phyloP scores from a whole-genome alignment of 148 eudicot species.

The Cornus florida region DNA sequence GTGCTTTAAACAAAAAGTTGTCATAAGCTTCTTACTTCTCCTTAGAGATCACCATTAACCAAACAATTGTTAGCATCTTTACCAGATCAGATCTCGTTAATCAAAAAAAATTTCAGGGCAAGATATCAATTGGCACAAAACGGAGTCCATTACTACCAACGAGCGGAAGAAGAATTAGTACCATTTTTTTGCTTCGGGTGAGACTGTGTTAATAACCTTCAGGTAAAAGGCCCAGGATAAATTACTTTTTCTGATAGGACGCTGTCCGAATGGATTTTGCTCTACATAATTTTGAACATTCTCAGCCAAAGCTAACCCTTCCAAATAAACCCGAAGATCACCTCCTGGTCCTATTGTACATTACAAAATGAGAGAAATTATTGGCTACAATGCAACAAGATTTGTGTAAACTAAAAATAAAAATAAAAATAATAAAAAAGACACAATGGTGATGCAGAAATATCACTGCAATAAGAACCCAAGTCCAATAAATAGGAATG shows the following conservation, averaged over 20 bases:
- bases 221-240: slow-evolving; percentile 56
- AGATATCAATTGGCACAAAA: too few species aligned
- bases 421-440: too few species aligned
- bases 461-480: background rate
- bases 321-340: slow-evolving; percentile 63
- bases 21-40: too few species aligned
- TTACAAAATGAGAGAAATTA: background rate
- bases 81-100: too few species aligned
- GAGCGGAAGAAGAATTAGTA: background rate
- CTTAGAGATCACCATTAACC: too few species aligned
- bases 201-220: slow-evolving; percentile 30
- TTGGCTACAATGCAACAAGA: background rate
- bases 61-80: too few species aligned
- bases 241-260: slow-evolving; percentile 45
- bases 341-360: slow-evolving; percentile 58
- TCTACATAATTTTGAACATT: slow-evolving; percentile 59
- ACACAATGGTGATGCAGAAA: background rate
- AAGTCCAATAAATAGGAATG: background rate
- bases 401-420: background rate
- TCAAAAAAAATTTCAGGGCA: too few species aligned
- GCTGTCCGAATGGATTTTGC: slow-evolving; percentile 73
- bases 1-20: too few species aligned
- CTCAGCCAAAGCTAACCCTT: slow-evolving; percentile 49
- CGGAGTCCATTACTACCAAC: too few species aligned
- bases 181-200: slow-evolving; percentile 10